Base-by-base conservation (phyloP, 257 asterid species). In the Striga asiatica region DNA sequence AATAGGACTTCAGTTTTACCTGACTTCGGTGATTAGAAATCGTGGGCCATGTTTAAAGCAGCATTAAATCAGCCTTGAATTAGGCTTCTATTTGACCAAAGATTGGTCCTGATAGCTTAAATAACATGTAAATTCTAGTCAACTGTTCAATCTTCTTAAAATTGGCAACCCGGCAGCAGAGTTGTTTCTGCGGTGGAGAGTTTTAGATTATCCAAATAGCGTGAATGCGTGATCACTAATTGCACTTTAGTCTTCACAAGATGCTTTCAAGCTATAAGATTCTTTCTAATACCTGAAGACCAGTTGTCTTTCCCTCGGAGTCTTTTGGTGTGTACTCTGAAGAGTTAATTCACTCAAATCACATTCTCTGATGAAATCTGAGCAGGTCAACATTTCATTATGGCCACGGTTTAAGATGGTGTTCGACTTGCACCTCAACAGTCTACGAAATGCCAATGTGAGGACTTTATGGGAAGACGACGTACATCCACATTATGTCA, bases 351-450 rank as follows among this genome's bases (percentile, higher is more conserved):
- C 28, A 22, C 43, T 63, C 19, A 54, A 38, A 14, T 8, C 17
- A 45, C 56, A 54, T 28, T 42, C 57, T 50, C 51, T 50, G 29
- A 67, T 66, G 70, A 67, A n/a, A 56, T 66, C 29, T 71, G 69
- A 54, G 71, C 94, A 91, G 98, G 88, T 92, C 43, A 92, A 92
- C 66, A 88, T 92, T 69, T 76, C 94, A 38, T 68, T 92, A 63
- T 92, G 99, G 97, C 99, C 99, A 27, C 94, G 97, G 50, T 92
- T 92, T 81, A 92, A 92, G 85, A 80, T 92, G 89, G 99, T 88
- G 31, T 87, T 92, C 68, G 97, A 92, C 76, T 80, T 84, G 99
- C 99, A 92, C 61, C 85, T 92, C 78, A 76, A 71, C 75, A 92
- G 99, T 70, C 66, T 92, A 59, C 86, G 94, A 49, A 92, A 81